Conservation (phyloP, 352 stramenopile genomes). For the Globisporangium solare region DNA sequence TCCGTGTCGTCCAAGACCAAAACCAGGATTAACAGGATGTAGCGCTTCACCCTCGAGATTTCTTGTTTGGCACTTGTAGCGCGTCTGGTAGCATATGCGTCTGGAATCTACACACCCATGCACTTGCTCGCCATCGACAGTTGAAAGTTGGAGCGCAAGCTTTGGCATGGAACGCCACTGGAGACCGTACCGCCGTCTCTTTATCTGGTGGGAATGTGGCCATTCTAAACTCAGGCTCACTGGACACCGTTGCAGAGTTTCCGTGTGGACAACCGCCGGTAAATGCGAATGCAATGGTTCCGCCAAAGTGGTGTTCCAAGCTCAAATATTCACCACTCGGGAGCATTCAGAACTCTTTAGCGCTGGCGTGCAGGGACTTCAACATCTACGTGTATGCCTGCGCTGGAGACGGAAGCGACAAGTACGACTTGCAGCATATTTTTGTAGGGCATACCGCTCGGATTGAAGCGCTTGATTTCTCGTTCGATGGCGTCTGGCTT, state of each 20-base stretch:
- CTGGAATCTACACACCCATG: slow-evolving; percentile 37
- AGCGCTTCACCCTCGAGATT: slow-evolving; percentile 33
- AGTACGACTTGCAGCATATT: slow-evolving; percentile 39
- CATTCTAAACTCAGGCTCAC: slow-evolving; percentile 31
- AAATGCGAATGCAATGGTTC: slow-evolving; percentile 4
- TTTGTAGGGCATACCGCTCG: slow-evolving; percentile 64
- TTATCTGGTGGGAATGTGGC: slow-evolving; percentile 29
- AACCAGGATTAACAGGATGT: slow-evolving; percentile 24
- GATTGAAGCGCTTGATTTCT: slow-evolving; percentile 71
- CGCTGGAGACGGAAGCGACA: slow-evolving; percentile 11
- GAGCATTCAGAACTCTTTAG: slow-evolving; percentile 22
- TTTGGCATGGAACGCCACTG: slow-evolving; percentile 36
- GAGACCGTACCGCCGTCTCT: slow-evolving; percentile 38
- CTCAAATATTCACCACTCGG: slow-evolving; percentile 43
- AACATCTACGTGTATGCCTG: slow-evolving; percentile 69
- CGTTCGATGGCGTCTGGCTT: slow-evolving; percentile 45
- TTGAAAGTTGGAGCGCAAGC: slow-evolving; percentile 13
- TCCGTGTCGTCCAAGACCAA: slow-evolving; percentile 22
- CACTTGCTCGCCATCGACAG: slow-evolving; percentile 17
- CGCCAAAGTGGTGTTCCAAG: slow-evolving; percentile 44
- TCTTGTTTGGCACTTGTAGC: slow-evolving; percentile 35
- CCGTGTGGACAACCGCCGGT: slow-evolving; percentile 8
- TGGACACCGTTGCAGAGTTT: slow-evolving; percentile 20
- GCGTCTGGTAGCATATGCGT: slow-evolving; percentile 29
- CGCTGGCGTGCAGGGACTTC: slow-evolving; percentile 57